Evolutionary conservation across 1,139 yeast genomes (phyloP).

Genomic region (Sugiyamaella neomexicana): DNA sequence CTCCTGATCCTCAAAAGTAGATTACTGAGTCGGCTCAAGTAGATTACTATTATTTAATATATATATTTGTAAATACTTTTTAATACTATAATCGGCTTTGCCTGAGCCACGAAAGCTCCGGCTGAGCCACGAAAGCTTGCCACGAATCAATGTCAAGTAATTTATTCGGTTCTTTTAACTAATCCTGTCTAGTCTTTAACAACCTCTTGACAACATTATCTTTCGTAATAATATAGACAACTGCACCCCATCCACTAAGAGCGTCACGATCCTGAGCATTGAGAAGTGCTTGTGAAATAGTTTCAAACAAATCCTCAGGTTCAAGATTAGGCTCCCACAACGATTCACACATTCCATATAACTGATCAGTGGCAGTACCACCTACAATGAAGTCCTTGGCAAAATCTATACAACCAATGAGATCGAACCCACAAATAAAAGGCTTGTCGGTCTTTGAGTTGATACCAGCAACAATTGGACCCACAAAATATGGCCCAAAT

Average conservation of each 20-base stretch:
- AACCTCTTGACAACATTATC: conserved; percentile 86
- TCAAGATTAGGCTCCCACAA: conserved; percentile 89
- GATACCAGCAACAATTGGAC: conserved; percentile 96
- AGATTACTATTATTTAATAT: not conserved
- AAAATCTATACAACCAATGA: conserved; percentile 93
- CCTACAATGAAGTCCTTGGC: conserved; percentile 96
- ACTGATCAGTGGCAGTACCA: conserved; percentile 94
- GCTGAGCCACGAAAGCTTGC: too few species aligned
- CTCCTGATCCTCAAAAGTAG: conserved; percentile 19
- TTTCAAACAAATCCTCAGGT: conserved; percentile 95
- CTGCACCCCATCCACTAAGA: conserved; percentile 97
- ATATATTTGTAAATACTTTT: too few species aligned
- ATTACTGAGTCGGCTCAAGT: too few species aligned
- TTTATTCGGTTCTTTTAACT: conserved; percentile 21
- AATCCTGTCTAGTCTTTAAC: conserved; percentile 93
- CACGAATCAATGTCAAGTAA: too few species aligned
- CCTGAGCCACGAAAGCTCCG: too few species aligned
- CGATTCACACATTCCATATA: conserved; percentile 99
- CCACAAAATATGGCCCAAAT: conserved; percentile 96
- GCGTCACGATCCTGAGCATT: conserved; percentile 98
- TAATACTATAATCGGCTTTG: too few species aligned
- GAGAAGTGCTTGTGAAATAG: conserved; percentile 88
- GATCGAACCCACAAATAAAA: conserved; percentile 91
- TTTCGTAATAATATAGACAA: conserved; percentile 87
- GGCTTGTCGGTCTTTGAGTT: conserved; percentile 80